Evolutionary conservation across 305 asterid genomes (phyloP), one percentile per base, ranked within the genome.

Genomic region (Plantago coronopus): DNA sequence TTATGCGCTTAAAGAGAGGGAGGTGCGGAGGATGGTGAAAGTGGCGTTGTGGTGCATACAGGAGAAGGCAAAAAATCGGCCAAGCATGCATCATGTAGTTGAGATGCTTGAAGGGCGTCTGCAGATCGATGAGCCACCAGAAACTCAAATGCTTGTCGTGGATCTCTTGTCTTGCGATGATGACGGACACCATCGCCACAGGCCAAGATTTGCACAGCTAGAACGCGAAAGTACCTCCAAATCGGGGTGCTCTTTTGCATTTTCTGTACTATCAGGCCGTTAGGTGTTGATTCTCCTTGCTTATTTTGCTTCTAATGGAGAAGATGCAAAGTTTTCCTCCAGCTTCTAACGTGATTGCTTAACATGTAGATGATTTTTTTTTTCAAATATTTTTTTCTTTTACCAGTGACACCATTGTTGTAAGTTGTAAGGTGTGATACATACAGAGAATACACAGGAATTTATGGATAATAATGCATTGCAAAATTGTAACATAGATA

Each of bases 31-130:
- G 38, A 54, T 84, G 84, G 89, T 77, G 0, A 58, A 66, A 17
- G 70, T 81, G 48, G 89, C 91, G 1, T 54, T 89, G 72, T 86
- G 94, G 95, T 89, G 97, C 72, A 82, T 89, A 46, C 97, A 89
- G 53, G 95, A 89, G 63, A 70, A 69, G 72, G 68, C 91, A 3
- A 77, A 53, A 75, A 61, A 62, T 4, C 69, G 97, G 82, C 97
- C 97, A 11, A 79, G 69, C 31, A 89, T 89, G 97, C 69, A 67
- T 7, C 57, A 21, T 18, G 94, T 89, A 31, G 94, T 89, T 18
- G 95, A 86, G 21, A 89, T 89, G 97, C 58, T 89, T 1, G 89
- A 86, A 61, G 88, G 91, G 22, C 80, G 87, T n/a, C 67, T 29
- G 20, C 59, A 61, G 0, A 70, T 86, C 40, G 85, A 84, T 25